These are phyloP conservation scores for Xylaria grammica DNA, from an alignment of 495 filamentous ascomycete genomes.

Conservation along the genomic window DNA sequence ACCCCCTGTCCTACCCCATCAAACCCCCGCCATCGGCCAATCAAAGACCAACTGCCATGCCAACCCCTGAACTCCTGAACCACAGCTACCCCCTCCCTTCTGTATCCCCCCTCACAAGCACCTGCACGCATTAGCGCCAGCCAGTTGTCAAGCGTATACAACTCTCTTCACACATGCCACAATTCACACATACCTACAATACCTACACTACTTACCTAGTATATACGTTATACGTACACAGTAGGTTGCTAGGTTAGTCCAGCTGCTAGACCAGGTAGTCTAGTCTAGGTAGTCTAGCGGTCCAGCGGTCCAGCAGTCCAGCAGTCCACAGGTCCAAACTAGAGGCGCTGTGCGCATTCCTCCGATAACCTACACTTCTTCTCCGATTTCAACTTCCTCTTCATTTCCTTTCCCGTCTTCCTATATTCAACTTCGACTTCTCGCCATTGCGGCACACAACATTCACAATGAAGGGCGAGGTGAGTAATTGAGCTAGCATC, in stretches of 20 bases:
- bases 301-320: no score
- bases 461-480: slow-evolving; percentile 46
- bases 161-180: no score
- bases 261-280: no score
- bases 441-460: slow-evolving; percentile 26
- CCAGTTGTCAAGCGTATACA: slow-evolving; percentile 11
- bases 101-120: slow-evolving; percentile 4
- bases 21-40: no score
- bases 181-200: no score
- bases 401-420: slow-evolving; percentile 27
- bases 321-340: no score
- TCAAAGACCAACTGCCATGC: background rate
- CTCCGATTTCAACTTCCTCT: slow-evolving; percentile 27
- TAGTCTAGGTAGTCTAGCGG: no score
- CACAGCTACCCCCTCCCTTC: slow-evolving; percentile 6
- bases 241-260: no score
- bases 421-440: slow-evolving; percentile 19
- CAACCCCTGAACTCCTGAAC: slow-evolving; percentile 20
- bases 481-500: slow-evolving; percentile 28
- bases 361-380: slow-evolving; percentile 22
- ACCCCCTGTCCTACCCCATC: background rate
- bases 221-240: no score
- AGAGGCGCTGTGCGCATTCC: slow-evolving; percentile 37
- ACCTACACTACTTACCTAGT: no score
- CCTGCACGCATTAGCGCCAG: slow-evolving; percentile 7